Evolutionary conservation across 768 basidiomycete species (phyloP).

Genomic region (Phaeolepiota aurea): DNA sequence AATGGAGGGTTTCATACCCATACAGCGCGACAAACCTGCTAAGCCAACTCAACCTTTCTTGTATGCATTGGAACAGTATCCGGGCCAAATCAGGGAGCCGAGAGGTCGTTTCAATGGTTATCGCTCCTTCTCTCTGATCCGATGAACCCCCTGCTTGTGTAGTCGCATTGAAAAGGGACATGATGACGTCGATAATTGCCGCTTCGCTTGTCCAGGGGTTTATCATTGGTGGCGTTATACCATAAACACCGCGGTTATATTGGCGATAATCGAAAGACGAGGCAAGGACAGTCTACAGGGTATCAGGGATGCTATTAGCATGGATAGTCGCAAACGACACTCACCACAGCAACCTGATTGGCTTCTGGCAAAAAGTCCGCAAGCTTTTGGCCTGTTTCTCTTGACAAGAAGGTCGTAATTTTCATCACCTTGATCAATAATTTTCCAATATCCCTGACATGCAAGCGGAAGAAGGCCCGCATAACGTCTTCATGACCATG

Average conservation of each 20-base stretch:
- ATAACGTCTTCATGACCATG: constrained; percentile 65
- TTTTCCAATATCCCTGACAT: constrained; percentile 56
- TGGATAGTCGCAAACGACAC: constrained; percentile 12
- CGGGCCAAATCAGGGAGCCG: constrained; percentile 63
- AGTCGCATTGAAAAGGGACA: constrained; percentile 64
- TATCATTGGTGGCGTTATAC: constrained; percentile 60
- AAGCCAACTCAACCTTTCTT: constrained; percentile 66
- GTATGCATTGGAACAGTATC: constrained; percentile 54
- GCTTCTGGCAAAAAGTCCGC: constrained; percentile 51
- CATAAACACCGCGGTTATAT: constrained; percentile 68
- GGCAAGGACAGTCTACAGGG: constrained; percentile 53
- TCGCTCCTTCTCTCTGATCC: constrained; percentile 12
- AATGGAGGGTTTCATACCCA: neutral
- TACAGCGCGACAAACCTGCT: constrained; percentile 30
- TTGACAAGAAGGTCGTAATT: constrained; percentile 33
- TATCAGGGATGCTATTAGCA: neutral
- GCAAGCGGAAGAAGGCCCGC: constrained; percentile 75
- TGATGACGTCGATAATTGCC: constrained; percentile 56
- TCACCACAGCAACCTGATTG: constrained; percentile 61
- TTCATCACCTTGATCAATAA: constrained; percentile 56
- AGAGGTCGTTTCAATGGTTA: constrained; percentile 28
- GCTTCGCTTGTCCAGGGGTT: constrained; percentile 81
- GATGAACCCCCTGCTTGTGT: constrained; percentile 38
- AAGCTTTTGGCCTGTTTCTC: constrained; percentile 34
- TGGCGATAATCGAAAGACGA: constrained; percentile 71